phyloP scores from a whole-genome alignment of 2,329 filamentous ascomycete genomes.

The Periconia sp. region DNA sequence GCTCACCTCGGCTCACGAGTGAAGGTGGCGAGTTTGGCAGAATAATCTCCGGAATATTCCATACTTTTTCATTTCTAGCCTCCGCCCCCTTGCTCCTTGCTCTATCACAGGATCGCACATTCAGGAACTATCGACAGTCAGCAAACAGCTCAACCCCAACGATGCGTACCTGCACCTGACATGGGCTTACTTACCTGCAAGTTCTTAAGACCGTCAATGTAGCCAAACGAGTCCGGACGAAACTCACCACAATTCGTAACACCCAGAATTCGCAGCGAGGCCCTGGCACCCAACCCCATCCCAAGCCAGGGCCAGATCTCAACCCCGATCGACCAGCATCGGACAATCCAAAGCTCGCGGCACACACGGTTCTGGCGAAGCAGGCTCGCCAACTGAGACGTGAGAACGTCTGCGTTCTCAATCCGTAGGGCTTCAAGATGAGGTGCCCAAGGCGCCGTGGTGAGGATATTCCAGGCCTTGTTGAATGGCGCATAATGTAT shows the following conservation, averaged over 20 bases:
- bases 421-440: conserved; percentile 26
- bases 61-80: conserved; percentile 27
- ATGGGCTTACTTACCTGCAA: conserved; percentile 27
- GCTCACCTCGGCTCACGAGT: too few relatives aligned
- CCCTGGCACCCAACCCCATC: conserved; percentile 22
- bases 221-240: conserved; percentile 21
- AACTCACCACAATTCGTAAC: conserved; percentile 30
- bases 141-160: background rate
- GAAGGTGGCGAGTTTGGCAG: too few relatives aligned
- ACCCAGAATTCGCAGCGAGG: conserved; percentile 20
- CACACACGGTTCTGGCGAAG: conserved; percentile 21
- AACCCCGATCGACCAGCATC: conserved; percentile 22
- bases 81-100: conserved; percentile 25
- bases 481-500: too few relatives aligned
- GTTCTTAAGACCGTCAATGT: conserved; percentile 18
- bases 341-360: conserved; percentile 28
- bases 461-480: conserved; percentile 29
- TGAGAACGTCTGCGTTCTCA: conserved; percentile 26
- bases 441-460: conserved; percentile 18
- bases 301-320: conserved; percentile 28
- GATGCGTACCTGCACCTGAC: conserved; percentile 1
- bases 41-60: conserved; percentile 32
- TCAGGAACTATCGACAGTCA: conserved; percentile 25
- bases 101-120: conserved; percentile 33
- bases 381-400: conserved; percentile 21